Evolutionary conservation across 2,329 filamentous ascomycete genomes (phyloP).

Genomic region (Diplodia sapinea): DNA sequence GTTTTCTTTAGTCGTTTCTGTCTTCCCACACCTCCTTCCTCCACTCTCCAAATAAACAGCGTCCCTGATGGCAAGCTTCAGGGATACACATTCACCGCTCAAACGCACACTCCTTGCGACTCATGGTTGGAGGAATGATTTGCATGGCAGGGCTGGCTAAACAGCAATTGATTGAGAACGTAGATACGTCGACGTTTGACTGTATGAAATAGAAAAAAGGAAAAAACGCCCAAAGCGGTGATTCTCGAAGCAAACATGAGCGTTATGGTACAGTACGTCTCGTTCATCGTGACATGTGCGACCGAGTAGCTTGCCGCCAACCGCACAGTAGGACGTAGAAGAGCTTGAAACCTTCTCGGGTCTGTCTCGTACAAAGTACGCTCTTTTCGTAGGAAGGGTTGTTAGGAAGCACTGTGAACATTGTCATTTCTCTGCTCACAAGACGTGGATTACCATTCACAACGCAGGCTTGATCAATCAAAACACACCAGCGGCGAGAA

Average conservation of each 20-base stretch:
- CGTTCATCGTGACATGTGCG: too few relatives aligned
- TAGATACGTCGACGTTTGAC: not conserved
- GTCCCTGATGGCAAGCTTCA: not conserved
- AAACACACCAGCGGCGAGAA: not conserved
- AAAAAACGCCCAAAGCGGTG: not conserved
- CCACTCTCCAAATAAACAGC: not conserved
- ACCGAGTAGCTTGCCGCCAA: too few relatives aligned
- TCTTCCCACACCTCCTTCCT: not conserved
- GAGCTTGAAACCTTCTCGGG: too few relatives aligned
- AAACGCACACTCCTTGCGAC: not conserved
- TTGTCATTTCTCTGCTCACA: not conserved
- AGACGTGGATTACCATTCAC: not conserved
- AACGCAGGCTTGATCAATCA: not conserved
- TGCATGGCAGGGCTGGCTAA: not conserved
- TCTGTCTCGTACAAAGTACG: too few relatives aligned
- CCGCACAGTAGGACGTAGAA: too few relatives aligned
- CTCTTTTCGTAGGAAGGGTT: too few relatives aligned
- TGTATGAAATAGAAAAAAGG: not conserved
- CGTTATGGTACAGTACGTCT: not conserved
- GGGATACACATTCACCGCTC: constrained; percentile 7
- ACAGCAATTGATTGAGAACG: not conserved
- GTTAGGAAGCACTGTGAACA: too few relatives aligned
- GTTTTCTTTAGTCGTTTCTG: not conserved
- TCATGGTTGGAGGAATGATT: not conserved
- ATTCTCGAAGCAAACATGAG: not conserved